These are phyloP conservation scores for Cryphonectria radicalis DNA, from an alignment of 2,329 filamentous ascomycete genomes.

Conservation along the genomic window DNA sequence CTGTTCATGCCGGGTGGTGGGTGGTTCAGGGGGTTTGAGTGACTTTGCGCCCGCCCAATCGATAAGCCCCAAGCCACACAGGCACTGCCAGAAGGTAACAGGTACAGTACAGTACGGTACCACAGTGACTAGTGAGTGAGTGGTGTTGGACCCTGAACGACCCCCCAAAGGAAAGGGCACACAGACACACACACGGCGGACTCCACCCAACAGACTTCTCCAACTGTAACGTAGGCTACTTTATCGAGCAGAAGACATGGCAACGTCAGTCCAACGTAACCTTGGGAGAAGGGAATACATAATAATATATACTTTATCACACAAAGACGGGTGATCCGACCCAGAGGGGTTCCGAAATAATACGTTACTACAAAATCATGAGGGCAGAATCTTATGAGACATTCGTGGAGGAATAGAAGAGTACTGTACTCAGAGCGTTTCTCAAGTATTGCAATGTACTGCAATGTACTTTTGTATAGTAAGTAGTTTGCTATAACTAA, in stretches of 20 bases:
- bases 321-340: not conserved
- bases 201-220: constrained; percentile 4
- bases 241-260: not conserved
- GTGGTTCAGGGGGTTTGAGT: constrained; percentile 13
- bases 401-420: not conserved
- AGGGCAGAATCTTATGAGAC: not conserved
- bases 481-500: not conserved
- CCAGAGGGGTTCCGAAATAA: not conserved
- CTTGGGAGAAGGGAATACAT: not conserved
- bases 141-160: not conserved
- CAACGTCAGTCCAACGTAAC: constrained; percentile 8
- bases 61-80: constrained; percentile 19
- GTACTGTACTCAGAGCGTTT: not conserved
- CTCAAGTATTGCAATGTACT: not conserved
- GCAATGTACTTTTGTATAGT: not conserved
- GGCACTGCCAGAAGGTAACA: not conserved
- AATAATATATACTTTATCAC: not conserved
- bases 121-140: not conserved
- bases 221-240: constrained; percentile 13
- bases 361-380: not conserved
- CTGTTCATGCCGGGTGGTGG: not conserved
- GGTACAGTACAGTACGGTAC: not conserved
- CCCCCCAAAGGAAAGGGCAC: not conserved
- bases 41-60: constrained; percentile 6
- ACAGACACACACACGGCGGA: no score